These are phyloP conservation scores for Calycina marina DNA, from an alignment of 2,329 filamentous ascomycete species.

Conservation along the genomic window DNA sequence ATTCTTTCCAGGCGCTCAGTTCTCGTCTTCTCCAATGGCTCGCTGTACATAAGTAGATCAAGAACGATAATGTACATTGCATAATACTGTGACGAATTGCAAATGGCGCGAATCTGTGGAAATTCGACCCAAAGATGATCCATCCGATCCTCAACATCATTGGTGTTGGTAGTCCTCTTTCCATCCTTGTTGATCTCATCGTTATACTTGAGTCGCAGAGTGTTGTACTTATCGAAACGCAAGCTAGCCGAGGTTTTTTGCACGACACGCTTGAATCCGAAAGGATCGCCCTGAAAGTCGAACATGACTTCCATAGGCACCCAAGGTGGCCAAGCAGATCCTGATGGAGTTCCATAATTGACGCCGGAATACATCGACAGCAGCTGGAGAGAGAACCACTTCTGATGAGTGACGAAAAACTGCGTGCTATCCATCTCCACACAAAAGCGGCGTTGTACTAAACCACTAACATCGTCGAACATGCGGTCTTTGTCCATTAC, in stretches of 20 bases:
- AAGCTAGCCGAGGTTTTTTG: conserved; percentile 92
- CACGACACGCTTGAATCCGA: conserved; percentile 95
- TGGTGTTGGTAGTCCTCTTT: conserved; percentile 33
- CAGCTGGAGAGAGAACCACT: conserved; percentile 71
- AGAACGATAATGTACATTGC: conserved; percentile 96
- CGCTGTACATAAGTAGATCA: conserved; percentile 88
- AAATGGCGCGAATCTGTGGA: conserved; percentile 82
- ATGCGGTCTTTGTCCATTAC: conserved; percentile 95
- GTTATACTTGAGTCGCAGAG: conserved; percentile 89
- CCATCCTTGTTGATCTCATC: conserved; percentile 63
- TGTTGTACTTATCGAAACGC: conserved; percentile 97
- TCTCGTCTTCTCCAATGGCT: conserved; percentile 93
- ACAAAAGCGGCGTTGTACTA: conserved; percentile 87
- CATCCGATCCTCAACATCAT: conserved; percentile 61
- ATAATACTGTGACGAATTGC: conserved; percentile 95
- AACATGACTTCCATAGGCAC: conserved; percentile 98
- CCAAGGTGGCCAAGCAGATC: conserved; percentile 93
- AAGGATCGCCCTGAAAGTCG: conserved; percentile 83
- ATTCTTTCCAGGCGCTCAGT: conserved; percentile 95
- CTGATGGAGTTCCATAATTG: conserved; percentile 71
- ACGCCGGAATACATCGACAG: conserved; percentile 91
- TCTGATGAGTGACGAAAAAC: conserved; percentile 92
- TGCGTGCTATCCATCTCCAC: conserved; percentile 96
- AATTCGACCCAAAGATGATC: conserved; percentile 97
- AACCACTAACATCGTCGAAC: conserved; percentile 81